These are phyloP conservation scores for Paratrimastix pyriformis DNA, from an alignment of 78 protist genomes.

Conservation along the genomic window DNA sequence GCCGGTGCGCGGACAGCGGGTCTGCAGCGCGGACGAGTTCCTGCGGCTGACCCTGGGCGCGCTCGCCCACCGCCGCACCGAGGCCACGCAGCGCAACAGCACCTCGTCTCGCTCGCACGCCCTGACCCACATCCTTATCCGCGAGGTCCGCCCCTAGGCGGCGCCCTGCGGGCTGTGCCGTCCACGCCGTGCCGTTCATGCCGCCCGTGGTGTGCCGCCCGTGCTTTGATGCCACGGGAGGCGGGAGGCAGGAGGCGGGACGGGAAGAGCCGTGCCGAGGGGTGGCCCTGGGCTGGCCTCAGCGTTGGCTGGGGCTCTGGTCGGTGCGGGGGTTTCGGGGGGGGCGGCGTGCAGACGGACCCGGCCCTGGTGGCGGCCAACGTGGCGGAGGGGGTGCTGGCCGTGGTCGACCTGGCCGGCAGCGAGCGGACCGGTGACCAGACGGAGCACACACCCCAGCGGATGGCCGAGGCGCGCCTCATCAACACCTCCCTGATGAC, in stretches of 20 bases:
- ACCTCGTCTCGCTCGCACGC: slow-evolving; percentile 29
- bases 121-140: not conserved
- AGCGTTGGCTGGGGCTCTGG: too few relatives aligned
- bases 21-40: not conserved
- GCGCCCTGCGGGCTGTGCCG: too few relatives aligned
- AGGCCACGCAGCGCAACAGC: slow-evolving; percentile 1
- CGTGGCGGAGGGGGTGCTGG: not conserved
- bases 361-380: too few relatives aligned
- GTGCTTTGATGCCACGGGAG: too few relatives aligned
- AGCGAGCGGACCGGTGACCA: slow-evolving; percentile 26
- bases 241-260: too few relatives aligned
- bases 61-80: slow-evolving; percentile 8
- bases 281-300: too few relatives aligned
- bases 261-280: too few relatives aligned
- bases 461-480: not conserved
- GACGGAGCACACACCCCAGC: not conserved
- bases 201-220: too few relatives aligned
- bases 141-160: not conserved
- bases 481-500: slow-evolving; percentile 30
- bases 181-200: too few relatives aligned
- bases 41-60: not conserved
- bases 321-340: too few relatives aligned
- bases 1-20: too few relatives aligned
- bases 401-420: slow-evolving; percentile 33
- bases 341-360: too few relatives aligned